Evolutionary conservation across 768 basidiomycete species (phyloP).

Genomic region (Termitomyces sp.): DNA sequence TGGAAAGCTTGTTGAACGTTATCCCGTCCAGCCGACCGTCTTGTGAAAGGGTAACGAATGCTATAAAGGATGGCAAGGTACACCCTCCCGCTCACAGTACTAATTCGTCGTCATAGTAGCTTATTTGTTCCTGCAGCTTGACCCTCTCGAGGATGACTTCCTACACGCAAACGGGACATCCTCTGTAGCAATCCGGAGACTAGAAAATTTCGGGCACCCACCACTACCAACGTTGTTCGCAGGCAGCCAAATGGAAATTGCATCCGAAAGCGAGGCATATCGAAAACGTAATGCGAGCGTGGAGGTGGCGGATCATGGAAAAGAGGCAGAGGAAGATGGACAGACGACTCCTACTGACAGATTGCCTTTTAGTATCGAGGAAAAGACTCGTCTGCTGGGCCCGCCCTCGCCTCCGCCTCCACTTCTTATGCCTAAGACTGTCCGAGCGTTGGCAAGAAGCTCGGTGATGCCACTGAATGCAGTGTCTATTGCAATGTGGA

Average conservation of each 20-base stretch:
- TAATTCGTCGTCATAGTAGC: not conserved
- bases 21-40: slow-evolving; percentile 58
- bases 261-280: not conserved
- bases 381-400: slow-evolving; percentile 13
- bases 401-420: slow-evolving; percentile 12
- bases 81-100: slow-evolving; percentile 17
- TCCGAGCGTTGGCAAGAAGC: not conserved
- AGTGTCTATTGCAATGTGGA: slow-evolving; percentile 8
- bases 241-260: not conserved
- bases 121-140: slow-evolving; percentile 4
- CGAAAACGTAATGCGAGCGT: not conserved
- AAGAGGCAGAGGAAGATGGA: not conserved
- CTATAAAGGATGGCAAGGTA: slow-evolving; percentile 69
- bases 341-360: slow-evolving; percentile 2
- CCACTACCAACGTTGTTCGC: not conserved
- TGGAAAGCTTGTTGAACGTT: slow-evolving; percentile 67
- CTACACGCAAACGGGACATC: slow-evolving; percentile 2
- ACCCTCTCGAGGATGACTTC: slow-evolving; percentile 14
- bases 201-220: slow-evolving; percentile 1
- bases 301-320: not conserved
- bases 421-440: not conserved
- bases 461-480: not conserved
- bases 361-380: not conserved
- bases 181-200: slow-evolving; percentile 9
- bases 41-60: slow-evolving; percentile 64